Evolutionary conservation across 768 basidiomycete species (phyloP).

Genomic region (Suillus clintonianus): DNA sequence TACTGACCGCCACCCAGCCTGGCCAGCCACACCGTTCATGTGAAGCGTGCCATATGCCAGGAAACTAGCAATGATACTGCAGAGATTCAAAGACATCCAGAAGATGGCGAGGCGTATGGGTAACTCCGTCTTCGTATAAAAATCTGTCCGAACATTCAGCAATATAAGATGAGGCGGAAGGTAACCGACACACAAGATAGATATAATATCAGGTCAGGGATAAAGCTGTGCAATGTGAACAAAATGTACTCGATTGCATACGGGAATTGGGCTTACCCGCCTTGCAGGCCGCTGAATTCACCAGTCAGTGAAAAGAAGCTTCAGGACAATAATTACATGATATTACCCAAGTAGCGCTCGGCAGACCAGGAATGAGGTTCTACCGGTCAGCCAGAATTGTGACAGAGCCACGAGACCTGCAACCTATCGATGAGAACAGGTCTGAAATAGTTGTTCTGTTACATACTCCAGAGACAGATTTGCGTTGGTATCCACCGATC

Average conservation of each 20-base stretch:
- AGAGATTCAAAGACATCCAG: slow-evolving; percentile 52
- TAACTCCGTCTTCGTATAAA: slow-evolving; percentile 60
- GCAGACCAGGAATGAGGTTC: slow-evolving; percentile 48
- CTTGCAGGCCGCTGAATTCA: slow-evolving; percentile 41
- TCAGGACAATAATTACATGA: background rate
- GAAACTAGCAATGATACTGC: slow-evolving; percentile 52
- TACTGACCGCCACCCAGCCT: slow-evolving; percentile 51
- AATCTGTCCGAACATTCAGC: slow-evolving; percentile 23
- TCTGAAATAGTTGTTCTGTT: background rate
- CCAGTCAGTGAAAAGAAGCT: background rate
- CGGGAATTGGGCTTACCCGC: slow-evolving; percentile 34
- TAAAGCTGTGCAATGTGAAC: slow-evolving; percentile 38
- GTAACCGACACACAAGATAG: slow-evolving; percentile 48
- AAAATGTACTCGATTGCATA: background rate
- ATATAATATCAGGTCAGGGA: slow-evolving; percentile 63
- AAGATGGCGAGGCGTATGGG: slow-evolving; percentile 57
- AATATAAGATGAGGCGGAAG: background rate
- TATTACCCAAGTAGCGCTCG: slow-evolving; percentile 49
- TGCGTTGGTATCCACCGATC: slow-evolving; percentile 67
- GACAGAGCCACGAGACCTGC: slow-evolving; percentile 44
- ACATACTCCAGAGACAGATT: slow-evolving; percentile 52
- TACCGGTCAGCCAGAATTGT: slow-evolving; percentile 61
- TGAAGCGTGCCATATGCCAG: slow-evolving; percentile 62
- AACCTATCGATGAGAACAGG: background rate
- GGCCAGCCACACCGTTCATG: slow-evolving; percentile 55